These are phyloP conservation scores for Cercospora beticola DNA, from an alignment of 2,329 filamentous ascomycete species.

Conservation along the genomic window DNA sequence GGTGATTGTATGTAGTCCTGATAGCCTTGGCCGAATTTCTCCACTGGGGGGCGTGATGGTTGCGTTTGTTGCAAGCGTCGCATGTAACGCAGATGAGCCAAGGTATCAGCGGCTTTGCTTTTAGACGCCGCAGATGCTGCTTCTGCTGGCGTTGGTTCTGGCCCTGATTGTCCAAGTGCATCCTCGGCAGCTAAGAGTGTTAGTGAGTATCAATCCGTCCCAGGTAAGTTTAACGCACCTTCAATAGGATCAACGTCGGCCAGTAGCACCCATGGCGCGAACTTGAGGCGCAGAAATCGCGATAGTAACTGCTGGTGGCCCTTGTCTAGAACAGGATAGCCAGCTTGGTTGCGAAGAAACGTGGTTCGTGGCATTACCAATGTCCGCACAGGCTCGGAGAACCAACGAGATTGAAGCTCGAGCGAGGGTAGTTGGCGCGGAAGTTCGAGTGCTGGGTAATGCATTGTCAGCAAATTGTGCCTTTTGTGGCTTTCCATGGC, in stretches of 20 bases:
- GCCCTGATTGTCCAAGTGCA: slow-evolving; percentile 1
- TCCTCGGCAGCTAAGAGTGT: neutral
- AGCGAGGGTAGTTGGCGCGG: slow-evolving; percentile 59
- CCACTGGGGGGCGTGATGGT: slow-evolving; percentile 61
- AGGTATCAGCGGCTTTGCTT: slow-evolving; percentile 52
- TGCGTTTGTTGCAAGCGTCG: slow-evolving; percentile 82
- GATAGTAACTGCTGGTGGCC: slow-evolving; percentile 58
- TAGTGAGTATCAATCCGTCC: neutral
- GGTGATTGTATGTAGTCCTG: slow-evolving; percentile 97
- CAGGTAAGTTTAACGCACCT: neutral
- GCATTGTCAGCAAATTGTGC: slow-evolving; percentile 5
- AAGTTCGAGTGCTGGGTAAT: slow-evolving; percentile 55
- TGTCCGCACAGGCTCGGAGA: slow-evolving; percentile 61
- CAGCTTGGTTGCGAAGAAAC: slow-evolving; percentile 59
- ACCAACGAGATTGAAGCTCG: slow-evolving; percentile 60
- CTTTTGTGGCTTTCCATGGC: neutral
- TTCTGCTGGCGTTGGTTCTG: slow-evolving; percentile 66
- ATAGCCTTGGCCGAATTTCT: slow-evolving; percentile 68
- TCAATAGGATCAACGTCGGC: slow-evolving; percentile 56
- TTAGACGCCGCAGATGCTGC: slow-evolving; percentile 46
- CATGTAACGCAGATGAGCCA: slow-evolving; percentile 75
- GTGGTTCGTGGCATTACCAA: slow-evolving; percentile 54
- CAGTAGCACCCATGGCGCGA: slow-evolving; percentile 60
- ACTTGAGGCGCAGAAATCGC: slow-evolving; percentile 57
- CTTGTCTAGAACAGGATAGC: slow-evolving; percentile 59